These are phyloP conservation scores for Blastobotrys malaysiensis DNA, from an alignment of 1,139 yeast species.

Conservation along the genomic window DNA sequence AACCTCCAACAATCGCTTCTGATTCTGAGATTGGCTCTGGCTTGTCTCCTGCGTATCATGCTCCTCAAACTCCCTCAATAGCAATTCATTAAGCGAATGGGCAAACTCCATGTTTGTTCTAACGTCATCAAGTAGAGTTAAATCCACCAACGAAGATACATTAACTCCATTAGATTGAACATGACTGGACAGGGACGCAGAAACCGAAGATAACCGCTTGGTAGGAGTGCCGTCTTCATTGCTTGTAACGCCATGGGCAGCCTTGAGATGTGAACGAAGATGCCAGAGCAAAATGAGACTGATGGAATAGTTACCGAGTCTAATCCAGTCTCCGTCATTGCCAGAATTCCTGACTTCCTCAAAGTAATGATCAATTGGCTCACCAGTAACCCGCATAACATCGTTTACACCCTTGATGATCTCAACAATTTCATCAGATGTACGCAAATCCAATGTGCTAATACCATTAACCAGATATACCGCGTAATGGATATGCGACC, in stretches of 20 bases:
- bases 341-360: slow-evolving; percentile 1
- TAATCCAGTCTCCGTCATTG: not conserved
- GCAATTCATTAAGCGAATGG: not conserved
- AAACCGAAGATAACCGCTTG: not conserved
- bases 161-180: not conserved
- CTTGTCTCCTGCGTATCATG: not conserved
- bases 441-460: slow-evolving; percentile 3
- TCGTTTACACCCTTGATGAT: slow-evolving; percentile 7
- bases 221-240: not conserved
- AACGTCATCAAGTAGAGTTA: not conserved
- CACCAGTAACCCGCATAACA: slow-evolving; percentile 4
- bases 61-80: not conserved
- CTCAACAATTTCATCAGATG: slow-evolving; percentile 6
- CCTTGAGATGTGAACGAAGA: slow-evolving; percentile 2
- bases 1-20: not conserved
- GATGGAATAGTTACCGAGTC: slow-evolving; percentile 3
- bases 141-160: not conserved
- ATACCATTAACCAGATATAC: slow-evolving; percentile 7
- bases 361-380: slow-evolving; percentile 8
- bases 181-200: not conserved
- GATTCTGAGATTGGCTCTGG: not conserved
- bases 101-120: not conserved
- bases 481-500: slow-evolving; percentile 5
- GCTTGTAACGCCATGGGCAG: not conserved
- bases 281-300: slow-evolving; percentile 6